Evolutionary conservation across 228 moss, liverwort and hornwort genomes (phyloP), one percentile per base, ranked within the genome.

Genomic region (Sphagnum magellanicum): DNA sequence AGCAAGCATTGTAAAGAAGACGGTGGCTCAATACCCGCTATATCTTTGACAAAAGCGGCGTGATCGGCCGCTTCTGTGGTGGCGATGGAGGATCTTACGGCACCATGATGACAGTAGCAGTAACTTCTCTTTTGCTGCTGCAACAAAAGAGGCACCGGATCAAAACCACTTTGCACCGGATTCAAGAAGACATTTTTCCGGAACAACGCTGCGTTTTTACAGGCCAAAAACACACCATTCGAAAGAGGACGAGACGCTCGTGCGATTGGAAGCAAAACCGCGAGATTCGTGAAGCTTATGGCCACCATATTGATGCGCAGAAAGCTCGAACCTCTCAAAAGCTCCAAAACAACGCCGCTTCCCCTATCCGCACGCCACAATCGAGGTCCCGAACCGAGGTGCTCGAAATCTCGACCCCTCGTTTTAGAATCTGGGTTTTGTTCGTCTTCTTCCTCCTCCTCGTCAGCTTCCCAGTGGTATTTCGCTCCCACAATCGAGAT

Each of bases 1-100:
- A 98, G 76, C 10, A 98, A 76, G 3, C 94, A 62, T 1, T 66
- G 62, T 15, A 98, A 75, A 17, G 89, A 84, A 16, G 77, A 78
- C 14, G 87, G 91, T 16, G 90, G 87, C 61, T 84, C 87, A 10
- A 92, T 46, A 14, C 76, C 76, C 3, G 98, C 98, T 0, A 92
- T 80, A 52, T 94, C 92, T 16, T 68, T 74, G 9, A 98, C 16
- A 71, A 98, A 98, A 13, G 86, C 69, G 5, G 76, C 71, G 64
- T 91, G 86, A 47, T 90, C 89, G 0, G 69, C 73, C 6, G 79
- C 74, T 32, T 32, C 32, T 5, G 75, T 72, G 6, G 87, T 85
- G 4, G 80, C 71, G 0, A 74, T 65, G 60, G 86, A 65, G 8
- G 79, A 12, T 15, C 67, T 67, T 10, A 32, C 32, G 32, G 32